Evolutionary conservation across 106 monocot species (phyloP), one percentile per base, ranked within the genome.

Genomic region (Hemerocallis citrina): DNA sequence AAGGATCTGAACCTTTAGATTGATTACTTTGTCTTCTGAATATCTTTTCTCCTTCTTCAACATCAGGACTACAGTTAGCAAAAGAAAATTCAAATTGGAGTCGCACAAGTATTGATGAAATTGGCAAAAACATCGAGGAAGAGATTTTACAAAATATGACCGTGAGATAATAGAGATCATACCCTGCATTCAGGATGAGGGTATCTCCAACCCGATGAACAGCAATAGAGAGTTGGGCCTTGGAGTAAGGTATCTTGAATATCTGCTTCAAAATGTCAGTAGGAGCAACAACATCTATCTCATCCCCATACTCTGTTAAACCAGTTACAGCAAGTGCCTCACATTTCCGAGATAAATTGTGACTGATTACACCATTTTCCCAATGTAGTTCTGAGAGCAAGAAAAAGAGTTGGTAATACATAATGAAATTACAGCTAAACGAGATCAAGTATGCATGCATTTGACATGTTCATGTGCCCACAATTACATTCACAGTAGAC

Each of bases 221-320:
- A 32, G 81, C 86, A 67, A 96, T 78, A 62, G 96, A 96, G 68
- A 96, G 43, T 55, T 84, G 75, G 32, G 87, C 72, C 54, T 96
- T 96, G 16, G 96, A 91, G 69, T 96, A 96, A 40, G 96, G 96
- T 70, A 96, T 96, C 64, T 87, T 90, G 71, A 96, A 96, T 46
- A 96, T 91, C 66, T 96, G 96, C 72, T 96, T 96, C 67, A 96
- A 63, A 67, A 96, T 87, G 72, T 91, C 96, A 31, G 87, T 62
- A 25, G 96, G 81, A 29, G 96, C 96, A 64, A 96, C 75, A 12
- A 96, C 81, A 81, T 96, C 96, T 64, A 96, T 79, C 67, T 96
- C 91, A 72, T 96, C 87, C 8, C 84, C 96, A 77, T 88, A 91
- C 56, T 96, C 96, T 4, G 87, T 65, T 24, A 96, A 59, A 34